Percentiles rank a stretch among this genome's conserved stretches.
Evolutionary conservation across 2,329 filamentous ascomycete species (phyloP).

Genomic region (Phialophora expanda): DNA sequence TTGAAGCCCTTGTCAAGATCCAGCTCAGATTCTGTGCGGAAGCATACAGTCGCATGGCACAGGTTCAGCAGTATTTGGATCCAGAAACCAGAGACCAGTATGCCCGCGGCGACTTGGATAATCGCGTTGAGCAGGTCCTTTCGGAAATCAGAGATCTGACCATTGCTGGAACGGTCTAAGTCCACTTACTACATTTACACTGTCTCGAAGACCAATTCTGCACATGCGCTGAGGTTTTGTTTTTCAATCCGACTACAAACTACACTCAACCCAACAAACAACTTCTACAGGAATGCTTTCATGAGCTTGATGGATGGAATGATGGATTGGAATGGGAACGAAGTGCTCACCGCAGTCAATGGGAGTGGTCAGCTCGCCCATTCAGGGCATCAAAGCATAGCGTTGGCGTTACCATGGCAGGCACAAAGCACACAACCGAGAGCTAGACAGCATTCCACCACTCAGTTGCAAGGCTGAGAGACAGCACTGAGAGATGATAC

Average conservation of each 20-base stretch:
- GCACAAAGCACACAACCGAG: slow-evolving; percentile 10
- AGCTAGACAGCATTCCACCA: slow-evolving; percentile 4
- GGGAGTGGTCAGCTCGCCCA: slow-evolving; percentile 15
- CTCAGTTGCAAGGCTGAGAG: background rate
- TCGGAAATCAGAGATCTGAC: slow-evolving; percentile 97
- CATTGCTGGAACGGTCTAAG: slow-evolving; percentile 74
- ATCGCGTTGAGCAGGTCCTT: slow-evolving; percentile 89
- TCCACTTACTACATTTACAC: background rate
- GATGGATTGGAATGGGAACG: slow-evolving; percentile 14
- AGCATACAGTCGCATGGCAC: slow-evolving; percentile 96
- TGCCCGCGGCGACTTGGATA: slow-evolving; percentile 88
- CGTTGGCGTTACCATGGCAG: slow-evolving; percentile 25
- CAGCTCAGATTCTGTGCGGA: slow-evolving; percentile 97
- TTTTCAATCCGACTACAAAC: background rate
- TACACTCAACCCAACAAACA: slow-evolving; percentile 10
- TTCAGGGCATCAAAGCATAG: slow-evolving; percentile 28
- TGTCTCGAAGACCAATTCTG: slow-evolving; percentile 8
- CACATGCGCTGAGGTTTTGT: background rate
- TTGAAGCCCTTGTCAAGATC: slow-evolving; percentile 98
- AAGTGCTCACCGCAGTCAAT: slow-evolving; percentile 8
- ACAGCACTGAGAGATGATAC: background rate
- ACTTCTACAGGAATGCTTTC: slow-evolving; percentile 10
- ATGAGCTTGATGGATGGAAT: slow-evolving; percentile 22
- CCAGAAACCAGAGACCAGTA: slow-evolving; percentile 96
- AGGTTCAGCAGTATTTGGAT: slow-evolving; percentile 98